A percentile compares a stretch with the other conserved stretches of the same genome.
Evolutionary conservation across 192 early-diverging fungal species (phyloP).

Genomic region (Rhizophlyctis rosea): DNA sequence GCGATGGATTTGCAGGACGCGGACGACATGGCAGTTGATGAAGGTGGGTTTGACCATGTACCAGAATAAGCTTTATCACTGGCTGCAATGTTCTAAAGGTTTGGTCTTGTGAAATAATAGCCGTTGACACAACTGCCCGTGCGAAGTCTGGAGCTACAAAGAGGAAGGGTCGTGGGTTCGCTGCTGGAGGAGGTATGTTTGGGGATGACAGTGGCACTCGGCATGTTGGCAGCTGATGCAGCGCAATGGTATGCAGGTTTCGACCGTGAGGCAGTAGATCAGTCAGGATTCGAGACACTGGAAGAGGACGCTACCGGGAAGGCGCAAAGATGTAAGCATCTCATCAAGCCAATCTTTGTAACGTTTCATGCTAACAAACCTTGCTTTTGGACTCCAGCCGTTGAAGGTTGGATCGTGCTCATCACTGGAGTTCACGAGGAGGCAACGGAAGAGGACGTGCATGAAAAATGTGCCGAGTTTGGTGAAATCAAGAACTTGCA

Average conservation of each 20-base stretch:
- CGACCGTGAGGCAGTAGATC: constrained; percentile 11
- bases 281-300: constrained; percentile 37
- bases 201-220: constrained; percentile 1
- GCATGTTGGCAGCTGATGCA: not conserved
- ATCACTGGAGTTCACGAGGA: constrained; percentile 93
- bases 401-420: constrained; percentile 97
- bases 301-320: constrained; percentile 28
- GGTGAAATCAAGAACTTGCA: constrained; percentile 89
- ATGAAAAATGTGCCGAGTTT: constrained; percentile 80
- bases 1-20: constrained; percentile 43
- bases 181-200: constrained; percentile 27
- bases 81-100: not conserved
- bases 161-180: constrained; percentile 47
- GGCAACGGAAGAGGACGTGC: constrained; percentile 85
- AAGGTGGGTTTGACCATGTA: constrained; percentile 8
- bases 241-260: not conserved
- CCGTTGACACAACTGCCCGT: constrained; percentile 4
- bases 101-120: too few relatives aligned
- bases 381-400: constrained; percentile 35
- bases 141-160: constrained; percentile 35
- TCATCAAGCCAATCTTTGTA: not conserved
- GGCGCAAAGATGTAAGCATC: constrained; percentile 46
- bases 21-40: constrained; percentile 41
- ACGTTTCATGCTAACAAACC: not conserved
- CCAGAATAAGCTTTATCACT: not conserved